Base-by-base conservation (phyloP, 768 basidiomycete genomes). In the Agrocybe pediades region DNA sequence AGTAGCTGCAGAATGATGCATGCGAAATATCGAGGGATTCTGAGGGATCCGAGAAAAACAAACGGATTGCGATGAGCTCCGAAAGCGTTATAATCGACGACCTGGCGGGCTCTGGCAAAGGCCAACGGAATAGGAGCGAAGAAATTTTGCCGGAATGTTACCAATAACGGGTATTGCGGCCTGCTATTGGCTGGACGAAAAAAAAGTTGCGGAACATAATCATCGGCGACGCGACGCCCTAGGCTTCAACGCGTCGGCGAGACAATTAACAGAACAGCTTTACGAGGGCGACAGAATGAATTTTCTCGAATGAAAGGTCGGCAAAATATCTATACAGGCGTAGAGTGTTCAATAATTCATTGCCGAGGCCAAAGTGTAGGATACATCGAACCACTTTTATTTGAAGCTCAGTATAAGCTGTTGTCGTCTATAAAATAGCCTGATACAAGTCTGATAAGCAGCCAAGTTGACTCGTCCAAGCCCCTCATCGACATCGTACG, bases 241-340 rank as follows among this genome's bases (percentile, higher is more conserved):
- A 13, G 29, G 15, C 7, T 30, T 7, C 4, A n/a, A 36, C 33
- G 33, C 33, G 33, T 36, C 33, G 33, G 33, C 33, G 33, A 15
- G 33, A 30, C 7, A 15, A 30, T 30, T 36, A 13, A 36, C n/a
- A 4, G 4, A 36, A n/a, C n/a, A n/a, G n/a, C n/a, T n/a, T n/a
- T n/a, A n/a, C n/a, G n/a, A 33, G 39, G 39, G 46, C 39, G 41
- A 16, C 40, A 39, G 48, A 36, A 23, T 3, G 19, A 27, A 49
- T 41, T 26, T 41, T 49, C n/a, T 15, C 15, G 39, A 47, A 46
- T 19, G 41, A 26, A 21, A 25, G n/a, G 44, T 41, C 41, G 49
- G 49, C 49, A 49, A 49, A 26, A 49, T n/a, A n/a, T n/a, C 46
- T 47, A 30, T 47, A 30, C 20, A 21, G 46, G 27, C 46, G 46